Evolutionary conservation across 108 stramenopile species (phyloP), one percentile per base, ranked within the genome.

Genomic region (Chaetoceros muelleri): DNA sequence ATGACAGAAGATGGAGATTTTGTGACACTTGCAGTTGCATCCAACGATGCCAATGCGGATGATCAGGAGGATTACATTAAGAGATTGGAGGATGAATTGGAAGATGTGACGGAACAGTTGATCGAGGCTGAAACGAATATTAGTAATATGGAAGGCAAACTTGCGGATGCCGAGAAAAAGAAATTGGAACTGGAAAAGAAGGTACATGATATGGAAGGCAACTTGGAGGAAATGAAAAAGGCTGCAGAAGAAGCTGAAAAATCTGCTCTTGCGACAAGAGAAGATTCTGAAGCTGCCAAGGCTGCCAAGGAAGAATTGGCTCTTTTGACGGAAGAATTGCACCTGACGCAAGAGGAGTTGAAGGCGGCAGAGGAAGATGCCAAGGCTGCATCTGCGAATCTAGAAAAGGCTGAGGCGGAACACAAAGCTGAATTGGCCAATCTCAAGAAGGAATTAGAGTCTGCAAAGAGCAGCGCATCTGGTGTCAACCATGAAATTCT

Each of bases 51-150:
- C 13, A 58, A 21, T 18, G 74, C 55, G 1, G 78, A 82, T 56
- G 75, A 79, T 25, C 24, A 55, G 10, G 53, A 75, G 44, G 90
- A 71, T 21, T 88, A 92, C 61, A 83, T 84, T 60, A 81, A 79
- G 64, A 84, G 82, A 24, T 65, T 93, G 0, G 91, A 93, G 52
- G 91, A 93, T 48, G 91, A 93, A 68, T 69, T 93, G 13, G 91
- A 93, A 57, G 49, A 84, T 23, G 87, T 89, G 1, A 89, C 87
- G 22, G 91, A 93, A 63, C 87, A 88, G 60, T 69, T 93, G 18
- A 93, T 93, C 58, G 91, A 88, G 31, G 80, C 84, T 3, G 86
- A 92, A 56, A 71, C 73, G 30, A 76, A 79, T n/a, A 57, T 86
- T 44, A 74, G 79, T 16, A 71, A 73, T 27, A 71, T 81, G 3